Base-by-base conservation (phyloP, 2,329 filamentous ascomycete genomes). In the Cladophialophora exuberans region DNA sequence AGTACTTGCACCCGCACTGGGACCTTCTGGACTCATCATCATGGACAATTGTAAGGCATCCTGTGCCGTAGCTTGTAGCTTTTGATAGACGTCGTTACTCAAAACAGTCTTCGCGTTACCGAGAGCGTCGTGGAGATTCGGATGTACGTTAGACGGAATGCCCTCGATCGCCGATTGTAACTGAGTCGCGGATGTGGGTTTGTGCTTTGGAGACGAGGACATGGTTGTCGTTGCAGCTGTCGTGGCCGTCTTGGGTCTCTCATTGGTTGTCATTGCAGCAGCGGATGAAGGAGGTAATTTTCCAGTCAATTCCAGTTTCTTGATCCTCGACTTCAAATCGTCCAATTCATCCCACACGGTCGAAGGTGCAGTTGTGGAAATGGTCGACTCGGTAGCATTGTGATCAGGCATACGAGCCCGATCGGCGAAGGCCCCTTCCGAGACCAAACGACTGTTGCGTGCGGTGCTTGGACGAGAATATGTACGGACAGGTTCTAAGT, bases 281-380 rank as follows among this genome's bases (percentile, higher is more conserved):
- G 86, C 88, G 2, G 91, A 93, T 1, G 89, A 91, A 0, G 89
- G 77, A 0, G 92, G 91, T 28, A 94, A 76, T 72, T 95, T 96
- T 55, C 92, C 92, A 2, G 90, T 95, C 63, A 95, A 73, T 70
- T 97, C 94, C 7, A 99, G 81, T 57, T 90, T 89, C 64, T 90
- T 86, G 64, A 99, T 96, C 25, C 94, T 85, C 35, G 90, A 94
- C 70, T 97, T 97, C 42, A 99, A 76, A 62, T 97, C 94, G 65
- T 97, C 94, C 23, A 99, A 76, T 72, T 99, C 94, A 69, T 97
- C 94, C 94, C 94, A 99, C 2, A 99, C 90, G 0, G 91, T 97
- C 1, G 91, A 95, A 10, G 92, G 90, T 1, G 90, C 90, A 1
- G 87, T 91, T 0, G 90, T 94, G 0, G 94, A 97, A 28, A 88